phyloP scores from a whole-genome alignment of 495 filamentous ascomycete genomes.

The Xylaria scruposa region DNA sequence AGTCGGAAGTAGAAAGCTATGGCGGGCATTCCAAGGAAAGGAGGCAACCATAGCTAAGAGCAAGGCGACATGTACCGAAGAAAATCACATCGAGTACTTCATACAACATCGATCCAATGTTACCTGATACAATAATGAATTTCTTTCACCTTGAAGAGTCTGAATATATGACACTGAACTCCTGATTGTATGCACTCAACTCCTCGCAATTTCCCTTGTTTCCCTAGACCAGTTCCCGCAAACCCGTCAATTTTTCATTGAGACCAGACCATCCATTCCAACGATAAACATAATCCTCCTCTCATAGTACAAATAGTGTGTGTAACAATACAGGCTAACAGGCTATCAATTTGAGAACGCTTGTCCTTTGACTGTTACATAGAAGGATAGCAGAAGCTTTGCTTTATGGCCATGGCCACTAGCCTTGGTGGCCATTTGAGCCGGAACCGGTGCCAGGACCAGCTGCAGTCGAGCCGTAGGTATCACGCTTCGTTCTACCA shows the following conservation, averaged over 20 bases:
- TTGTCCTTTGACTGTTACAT: not conserved
- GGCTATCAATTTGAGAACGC: not conserved
- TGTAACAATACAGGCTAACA: not conserved
- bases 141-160: not conserved
- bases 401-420: not conserved
- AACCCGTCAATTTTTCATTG: not conserved
- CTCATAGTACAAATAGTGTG: conserved; percentile 10
- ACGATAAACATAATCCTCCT: not conserved
- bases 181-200: conserved; percentile 8
- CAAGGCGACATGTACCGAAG: too few relatives aligned
- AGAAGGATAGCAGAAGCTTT: not conserved
- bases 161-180: not conserved
- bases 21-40: too few relatives aligned
- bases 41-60: too few relatives aligned
- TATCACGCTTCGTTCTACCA: conserved; percentile 47
- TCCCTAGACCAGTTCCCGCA: not conserved
- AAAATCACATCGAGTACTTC: too few relatives aligned
- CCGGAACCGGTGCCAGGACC: conserved; percentile 13
- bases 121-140: not conserved
- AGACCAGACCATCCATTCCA: not conserved
- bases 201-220: conserved; percentile 18
- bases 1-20: too few relatives aligned
- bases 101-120: too few relatives aligned
- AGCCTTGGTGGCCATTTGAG: conserved; percentile 7
- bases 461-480: conserved; percentile 10